Conservation (phyloP, 2,329 filamentous ascomycete genomes). For the Chaetomium globosum region DNA sequence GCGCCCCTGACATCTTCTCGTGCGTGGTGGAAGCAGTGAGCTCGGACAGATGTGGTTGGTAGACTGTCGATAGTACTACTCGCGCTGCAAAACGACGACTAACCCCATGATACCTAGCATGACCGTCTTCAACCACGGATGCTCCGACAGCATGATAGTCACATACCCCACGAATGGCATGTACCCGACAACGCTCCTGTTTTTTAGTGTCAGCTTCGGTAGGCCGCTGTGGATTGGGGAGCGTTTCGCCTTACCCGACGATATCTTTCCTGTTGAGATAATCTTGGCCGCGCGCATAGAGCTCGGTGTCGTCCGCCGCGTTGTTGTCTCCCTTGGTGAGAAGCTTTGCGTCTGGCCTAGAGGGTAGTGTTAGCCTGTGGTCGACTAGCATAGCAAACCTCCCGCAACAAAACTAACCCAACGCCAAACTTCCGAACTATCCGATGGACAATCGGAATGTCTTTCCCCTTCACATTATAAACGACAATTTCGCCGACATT, state of each 20-base stretch:
- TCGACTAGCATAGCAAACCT: neutral
- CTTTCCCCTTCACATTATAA: conserved; percentile 85
- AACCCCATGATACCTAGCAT: conserved; percentile 95
- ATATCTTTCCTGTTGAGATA: conserved; percentile 87
- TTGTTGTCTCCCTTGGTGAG: conserved; percentile 99
- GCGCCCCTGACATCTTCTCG: neutral
- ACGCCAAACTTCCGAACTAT: conserved; percentile 74
- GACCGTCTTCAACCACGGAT: conserved; percentile 95
- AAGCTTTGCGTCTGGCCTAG: conserved; percentile 64
- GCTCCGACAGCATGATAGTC: conserved; percentile 90
- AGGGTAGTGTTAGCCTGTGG: conserved; percentile 18
- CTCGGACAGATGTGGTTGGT: neutral
- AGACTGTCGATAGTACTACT: conserved; percentile 53
- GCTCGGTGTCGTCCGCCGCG: conserved; percentile 85
- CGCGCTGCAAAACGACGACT: conserved; percentile 87
- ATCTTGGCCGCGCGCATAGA: conserved; percentile 81
- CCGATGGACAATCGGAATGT: conserved; percentile 96
- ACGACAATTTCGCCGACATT: conserved; percentile 57
- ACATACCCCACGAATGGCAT: conserved; percentile 96
- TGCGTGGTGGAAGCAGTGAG: too few relatives aligned
- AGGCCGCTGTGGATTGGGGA: neutral
- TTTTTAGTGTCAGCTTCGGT: conserved; percentile 23
- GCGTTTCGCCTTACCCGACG: conserved; percentile 64
- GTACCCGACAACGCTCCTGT: conserved; percentile 73
- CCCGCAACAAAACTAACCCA: conserved; percentile 49